Base-by-base conservation (phyloP, 192 early-diverging fungal species). In the Mortierella alpina region DNA sequence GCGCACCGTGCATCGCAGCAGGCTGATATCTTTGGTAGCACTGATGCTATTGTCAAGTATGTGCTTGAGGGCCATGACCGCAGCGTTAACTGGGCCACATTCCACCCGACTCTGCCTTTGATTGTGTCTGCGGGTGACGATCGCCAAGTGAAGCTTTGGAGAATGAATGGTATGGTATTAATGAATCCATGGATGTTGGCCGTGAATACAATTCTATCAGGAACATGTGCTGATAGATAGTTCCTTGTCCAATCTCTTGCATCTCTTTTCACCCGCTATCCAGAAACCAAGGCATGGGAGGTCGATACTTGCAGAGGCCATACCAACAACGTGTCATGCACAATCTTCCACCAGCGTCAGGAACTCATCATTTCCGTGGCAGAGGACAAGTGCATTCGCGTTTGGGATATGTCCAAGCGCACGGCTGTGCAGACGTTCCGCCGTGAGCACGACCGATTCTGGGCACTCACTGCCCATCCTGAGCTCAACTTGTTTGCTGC, bases 221-320 rank as follows among this genome's bases (percentile, higher is more conserved):
- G 31, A 31, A 31, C 31, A 31, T 31, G 31, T 31, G 3, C 31
- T 31, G 31, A 31, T 31, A 31, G 31, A 31, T 31, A 31, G 31
- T 31, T 3, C 31, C 31, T 31, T 3, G 31, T 31, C 31, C 31
- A 31, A 31, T 31, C 31, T 31, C 31, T 31, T 31, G 31, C 31
- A 31, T 31, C 31, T 31, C 31, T 31, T 31, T 31, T 31, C 3
- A 31, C 31, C 31, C 31, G 31, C 31, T 1, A 31, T 31, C 31
- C 31, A 95, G 96, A 99, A 71, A 94, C 95, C 48, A 92, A 94
- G 82, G 98, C 98, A 17, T 99, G 98, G 98, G 98, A 99, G 82
- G 94, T 99, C n/a, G 97, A 99, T 77, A 97, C 96, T 22, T 98
- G 96, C 88, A 92, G 98, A 42, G 98, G 97, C 10, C 98, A 99